Conservation (phyloP, 306 rosid species). For the Nissolia schottii region DNA sequence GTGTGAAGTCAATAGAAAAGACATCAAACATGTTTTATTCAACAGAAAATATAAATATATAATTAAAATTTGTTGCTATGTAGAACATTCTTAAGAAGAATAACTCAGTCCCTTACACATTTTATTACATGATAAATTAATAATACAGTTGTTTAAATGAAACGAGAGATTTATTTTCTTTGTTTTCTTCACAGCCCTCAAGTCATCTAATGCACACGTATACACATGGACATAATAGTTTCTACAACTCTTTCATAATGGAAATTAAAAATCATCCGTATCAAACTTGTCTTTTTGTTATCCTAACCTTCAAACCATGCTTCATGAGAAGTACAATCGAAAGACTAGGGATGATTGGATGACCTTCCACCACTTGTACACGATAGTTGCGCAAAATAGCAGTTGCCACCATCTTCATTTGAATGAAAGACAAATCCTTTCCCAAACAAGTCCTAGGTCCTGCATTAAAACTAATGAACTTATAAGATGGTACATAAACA, state of each 20-base stretch:
- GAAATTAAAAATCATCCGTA: not conserved
- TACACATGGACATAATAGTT: too few species aligned
- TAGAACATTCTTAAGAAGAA: too few species aligned
- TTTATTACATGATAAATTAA: too few species aligned
- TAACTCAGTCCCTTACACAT: too few species aligned
- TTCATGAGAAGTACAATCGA: conserved; percentile 44
- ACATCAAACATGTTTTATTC: too few species aligned
- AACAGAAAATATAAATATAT: too few species aligned
- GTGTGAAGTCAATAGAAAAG: too few species aligned
- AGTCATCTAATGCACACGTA: too few species aligned
- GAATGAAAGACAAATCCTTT: conserved; percentile 34
- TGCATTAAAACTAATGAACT: conserved; percentile 44
- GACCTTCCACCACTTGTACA: conserved; percentile 28
- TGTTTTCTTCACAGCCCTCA: too few species aligned
- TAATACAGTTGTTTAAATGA: too few species aligned
- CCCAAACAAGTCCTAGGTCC: conserved; percentile 61
- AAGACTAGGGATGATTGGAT: not conserved
- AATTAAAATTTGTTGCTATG: too few species aligned
- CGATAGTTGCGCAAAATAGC: conserved; percentile 27
- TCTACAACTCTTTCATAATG: not conserved
- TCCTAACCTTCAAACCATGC: conserved; percentile 41
- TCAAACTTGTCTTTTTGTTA: conserved; percentile 7
- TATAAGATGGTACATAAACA: conserved; percentile 41
- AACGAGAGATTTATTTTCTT: too few species aligned
- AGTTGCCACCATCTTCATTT: conserved; percentile 38